phyloP scores from a whole-genome alignment of 106 monocot genomes.

The Dendrobium catenatum region DNA sequence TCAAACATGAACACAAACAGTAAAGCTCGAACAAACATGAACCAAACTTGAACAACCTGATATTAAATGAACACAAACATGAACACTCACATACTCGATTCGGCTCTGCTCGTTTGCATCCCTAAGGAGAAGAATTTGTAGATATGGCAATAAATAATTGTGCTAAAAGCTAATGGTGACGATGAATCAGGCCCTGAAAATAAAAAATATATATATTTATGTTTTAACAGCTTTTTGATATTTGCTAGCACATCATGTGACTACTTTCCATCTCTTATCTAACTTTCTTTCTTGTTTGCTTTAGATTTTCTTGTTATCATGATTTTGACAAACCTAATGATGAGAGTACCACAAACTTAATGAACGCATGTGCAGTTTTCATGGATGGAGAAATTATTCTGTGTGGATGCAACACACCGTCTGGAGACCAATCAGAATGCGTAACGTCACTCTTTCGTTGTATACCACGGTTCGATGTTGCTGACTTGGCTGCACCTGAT shows the following conservation, averaged over 20 bases:
- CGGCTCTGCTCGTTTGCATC: too few species aligned
- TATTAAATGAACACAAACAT: too few species aligned
- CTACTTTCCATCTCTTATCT: neutral
- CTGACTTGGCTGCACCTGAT: too few species aligned
- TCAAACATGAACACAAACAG: too few species aligned
- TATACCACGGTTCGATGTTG: too few species aligned
- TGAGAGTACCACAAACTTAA: conserved; percentile 59
- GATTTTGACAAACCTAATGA: conserved; percentile 89
- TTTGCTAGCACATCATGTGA: neutral
- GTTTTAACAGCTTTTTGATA: neutral
- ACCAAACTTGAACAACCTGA: too few species aligned
- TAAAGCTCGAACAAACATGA: too few species aligned
- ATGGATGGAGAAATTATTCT: conserved; percentile 56
- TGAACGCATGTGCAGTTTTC: conserved; percentile 69
- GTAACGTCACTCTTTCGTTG: too few species aligned
- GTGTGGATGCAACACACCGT: too few species aligned
- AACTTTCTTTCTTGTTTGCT: neutral
- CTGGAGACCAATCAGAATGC: too few species aligned
- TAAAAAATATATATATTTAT: neutral
- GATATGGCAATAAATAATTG: neutral
- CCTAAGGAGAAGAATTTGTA: neutral
- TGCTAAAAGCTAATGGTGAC: neutral
- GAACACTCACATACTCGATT: too few species aligned
- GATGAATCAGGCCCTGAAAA: neutral
- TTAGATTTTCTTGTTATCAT: conserved; percentile 58